phyloP scores from a whole-genome alignment of 2,329 filamentous ascomycete species.

The Thyridium curvatum region DNA sequence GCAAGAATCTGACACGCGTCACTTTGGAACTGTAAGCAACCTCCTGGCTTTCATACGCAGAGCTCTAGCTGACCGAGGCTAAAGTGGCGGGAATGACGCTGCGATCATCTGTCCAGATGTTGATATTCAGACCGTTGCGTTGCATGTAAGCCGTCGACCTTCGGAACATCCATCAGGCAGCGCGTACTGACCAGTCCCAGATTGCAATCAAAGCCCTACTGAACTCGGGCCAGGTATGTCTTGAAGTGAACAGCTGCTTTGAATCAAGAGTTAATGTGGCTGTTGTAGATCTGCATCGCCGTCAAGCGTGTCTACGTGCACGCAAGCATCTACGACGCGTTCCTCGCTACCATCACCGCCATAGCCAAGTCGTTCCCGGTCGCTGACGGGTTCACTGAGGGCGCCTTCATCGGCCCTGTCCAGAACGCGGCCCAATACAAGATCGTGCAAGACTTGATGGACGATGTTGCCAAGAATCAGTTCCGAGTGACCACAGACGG shows the following conservation, averaged over 20 bases:
- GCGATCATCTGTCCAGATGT: slow-evolving; percentile 36
- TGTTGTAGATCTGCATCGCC: slow-evolving; percentile 38
- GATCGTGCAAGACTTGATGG: slow-evolving; percentile 43
- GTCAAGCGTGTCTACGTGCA: slow-evolving; percentile 47
- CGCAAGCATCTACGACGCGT: slow-evolving; percentile 39
- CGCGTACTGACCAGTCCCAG: no score
- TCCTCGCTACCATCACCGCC: slow-evolving; percentile 24
- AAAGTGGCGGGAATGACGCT: slow-evolving; percentile 18
- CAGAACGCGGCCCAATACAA: slow-evolving; percentile 55
- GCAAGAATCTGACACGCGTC: slow-evolving; percentile 51
- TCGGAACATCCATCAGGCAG: no score
- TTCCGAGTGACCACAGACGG: slow-evolving; percentile 41
- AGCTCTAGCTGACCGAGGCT: slow-evolving; percentile 6
- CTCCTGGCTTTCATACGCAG: no score
- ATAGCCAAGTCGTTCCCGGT: slow-evolving; percentile 35
- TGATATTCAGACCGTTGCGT: slow-evolving; percentile 29
- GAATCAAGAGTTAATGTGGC: no score
- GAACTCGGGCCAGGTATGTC: slow-evolving; percentile 36
- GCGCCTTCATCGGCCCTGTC: slow-evolving; percentile 41
- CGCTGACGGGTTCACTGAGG: slow-evolving; percentile 33
- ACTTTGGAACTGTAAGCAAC: slow-evolving; percentile 45
- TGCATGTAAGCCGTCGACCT: slow-evolving; percentile 7
- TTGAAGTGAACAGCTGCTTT: no score
- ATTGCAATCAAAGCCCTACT: slow-evolving; percentile 27
- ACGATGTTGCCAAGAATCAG: slow-evolving; percentile 37